Evolutionary conservation across 768 basidiomycete genomes (phyloP), one percentile per base, ranked within the genome.

Genomic region (Leccinum longicurvipes): DNA sequence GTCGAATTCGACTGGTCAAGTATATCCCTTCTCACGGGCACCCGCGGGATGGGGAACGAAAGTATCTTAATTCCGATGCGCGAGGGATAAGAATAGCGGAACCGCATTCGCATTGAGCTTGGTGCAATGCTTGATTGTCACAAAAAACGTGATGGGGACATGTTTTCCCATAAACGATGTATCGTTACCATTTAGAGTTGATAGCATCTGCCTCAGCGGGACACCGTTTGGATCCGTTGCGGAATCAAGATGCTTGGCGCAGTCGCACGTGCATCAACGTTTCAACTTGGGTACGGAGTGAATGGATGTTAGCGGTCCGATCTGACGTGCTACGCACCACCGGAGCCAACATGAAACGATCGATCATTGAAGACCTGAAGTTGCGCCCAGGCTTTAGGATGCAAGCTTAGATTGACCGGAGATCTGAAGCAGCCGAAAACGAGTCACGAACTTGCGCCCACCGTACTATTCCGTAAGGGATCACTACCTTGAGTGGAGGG

Each of bases 341-440:
- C 6, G 46, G 10, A 31, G 4, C 14, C n/a, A 32, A 24, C 11
- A 9, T 56, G 55, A 57, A 56, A 56, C 55, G 47, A 47, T 47
- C 39, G 27, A 17, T 36, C 44, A 24, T 56, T n/a, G n/a, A n/a
- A n/a, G n/a, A n/a, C n/a, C 54, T 55, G 50, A 42, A 24, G 23
- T 17, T 11, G 51, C 31, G 3, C 19, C 53, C 24, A 55, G 39
- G 25, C 17, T 29, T 17, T 2, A 17, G 24, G 21, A 12, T 5
- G 10, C 23, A 24, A n/a, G n/a, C 7, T 25, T 17, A 11, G 52
- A 19, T 25, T 29, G 9, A 39, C 17, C 9, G 25, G 11, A 36
- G 34, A 42, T 54, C 29, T 15, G 23, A 19, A 54, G 31, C 27
- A 21, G 12, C 50, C 36, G n/a, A 34, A 12, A 31, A 31, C 12